A percentile compares a stretch with the other conserved stretches of the same genome.
Conservation (phyloP, 805 yeast genomes). For the Kurtzmaniella fragi region DNA sequence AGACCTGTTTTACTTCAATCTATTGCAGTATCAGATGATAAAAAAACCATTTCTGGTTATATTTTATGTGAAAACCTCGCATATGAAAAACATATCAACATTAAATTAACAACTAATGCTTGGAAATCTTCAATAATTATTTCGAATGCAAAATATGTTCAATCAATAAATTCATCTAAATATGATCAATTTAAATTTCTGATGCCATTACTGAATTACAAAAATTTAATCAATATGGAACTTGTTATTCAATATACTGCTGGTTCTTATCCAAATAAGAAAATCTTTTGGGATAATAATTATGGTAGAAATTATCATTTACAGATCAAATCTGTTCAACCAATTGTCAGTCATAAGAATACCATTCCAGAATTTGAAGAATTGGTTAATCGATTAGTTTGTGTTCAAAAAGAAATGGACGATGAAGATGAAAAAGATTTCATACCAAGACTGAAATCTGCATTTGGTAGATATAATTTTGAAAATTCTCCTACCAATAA, state of each 20-base stretch:
- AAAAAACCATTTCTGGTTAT: slow-evolving; percentile 13
- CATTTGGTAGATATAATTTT: slow-evolving; percentile 13
- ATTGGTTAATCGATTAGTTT: slow-evolving; percentile 16
- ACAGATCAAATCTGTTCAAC: slow-evolving; percentile 17
- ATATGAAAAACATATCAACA: slow-evolving; percentile 28
- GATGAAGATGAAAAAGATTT: slow-evolving; percentile 6
- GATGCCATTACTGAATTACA: slow-evolving; percentile 36
- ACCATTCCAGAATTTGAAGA: slow-evolving; percentile 16
- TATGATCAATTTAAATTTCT: slow-evolving; percentile 48
- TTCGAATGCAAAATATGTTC: slow-evolving; percentile 15
- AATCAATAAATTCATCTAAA: slow-evolving; percentile 20
- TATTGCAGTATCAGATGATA: slow-evolving; percentile 25
- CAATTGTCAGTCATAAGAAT: slow-evolving; percentile 3
- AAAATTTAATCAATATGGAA: slow-evolving; percentile 26
- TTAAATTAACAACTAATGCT: slow-evolving; percentile 47
- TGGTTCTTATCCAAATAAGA: slow-evolving; percentile 8
- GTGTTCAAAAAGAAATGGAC: slow-evolving; percentile 9
- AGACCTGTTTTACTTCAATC: slow-evolving; percentile 31
- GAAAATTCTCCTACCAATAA: slow-evolving; percentile 10
- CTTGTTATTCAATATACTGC: slow-evolving; percentile 30
- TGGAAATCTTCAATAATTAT: slow-evolving; percentile 36
- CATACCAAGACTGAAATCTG: slow-evolving; percentile 8
- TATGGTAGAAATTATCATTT: slow-evolving; percentile 31
- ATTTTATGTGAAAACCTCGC: slow-evolving; percentile 31
- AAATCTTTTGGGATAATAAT: slow-evolving; percentile 37